Evolutionary conservation across 2,329 filamentous ascomycete species (phyloP), one percentile per base, ranked within the genome.

Genomic region (Penicillium sp.): DNA sequence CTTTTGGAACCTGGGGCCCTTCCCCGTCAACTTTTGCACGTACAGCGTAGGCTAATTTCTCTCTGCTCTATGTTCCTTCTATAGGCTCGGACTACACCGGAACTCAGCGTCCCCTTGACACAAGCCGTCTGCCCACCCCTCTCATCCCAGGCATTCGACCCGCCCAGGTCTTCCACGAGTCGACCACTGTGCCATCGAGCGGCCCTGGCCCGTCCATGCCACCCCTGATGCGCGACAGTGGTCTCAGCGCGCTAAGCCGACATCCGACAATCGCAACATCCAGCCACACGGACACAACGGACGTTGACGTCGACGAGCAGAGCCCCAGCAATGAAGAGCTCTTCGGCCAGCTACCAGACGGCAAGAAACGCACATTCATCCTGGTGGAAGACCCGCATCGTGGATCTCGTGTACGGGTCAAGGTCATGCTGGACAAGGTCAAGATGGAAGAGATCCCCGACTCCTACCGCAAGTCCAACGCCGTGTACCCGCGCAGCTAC

Each of bases 401-500:
- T 28, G 86, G 85, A 42, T 85, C 82, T 41, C 81, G 89, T 34
- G 84, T 96, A 1, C 84, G 91, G 13, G 90, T 97, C 37, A 86
- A 90, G 51, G 90, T 96, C 42, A 93, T 87, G 53, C 81, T 98
- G n/a, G 89, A 96, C 63, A 84, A 85, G 36, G 89, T 96, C 58
- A 86, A 96, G 66, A 94, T 93, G 74, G 86, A 90, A 62, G 91
- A 97, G 69, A 95, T 97, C 63, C 91, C 91, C 1, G 91, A 97
- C 68, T 93, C 88, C 13, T 96, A 95, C 73, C 87, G 91, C 56
- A 89, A 89, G 71, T 82, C 81, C 45, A 91, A 91, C 60, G 89
- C 87, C 8, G 90, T 97, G 2, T 97, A 85, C 62, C 91, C 90
- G 7, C 85, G 89, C 39, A 90, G 87, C 46, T 97, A 91, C 71